A percentile compares a stretch with the other conserved stretches of the same genome.
Evolutionary conservation across 495 filamentous ascomycete genomes (phyloP).

Genomic region (Aspergillus ostianus): DNA sequence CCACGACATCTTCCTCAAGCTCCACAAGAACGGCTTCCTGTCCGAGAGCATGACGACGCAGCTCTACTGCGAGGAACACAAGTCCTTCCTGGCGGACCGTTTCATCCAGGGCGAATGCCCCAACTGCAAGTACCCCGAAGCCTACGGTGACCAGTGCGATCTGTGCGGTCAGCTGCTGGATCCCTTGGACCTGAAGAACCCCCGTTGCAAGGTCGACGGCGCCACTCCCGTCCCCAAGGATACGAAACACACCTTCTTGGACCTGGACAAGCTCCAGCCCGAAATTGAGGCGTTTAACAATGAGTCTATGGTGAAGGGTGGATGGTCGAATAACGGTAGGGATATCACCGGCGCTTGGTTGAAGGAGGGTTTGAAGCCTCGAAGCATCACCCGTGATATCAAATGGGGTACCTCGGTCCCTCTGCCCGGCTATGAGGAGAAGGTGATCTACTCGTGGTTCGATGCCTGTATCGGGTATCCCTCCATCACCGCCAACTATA

Average conservation of each 20-base stretch:
- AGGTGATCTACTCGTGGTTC: slow-evolving; percentile 98
- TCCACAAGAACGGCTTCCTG: slow-evolving; percentile 78
- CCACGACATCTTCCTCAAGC: slow-evolving; percentile 77
- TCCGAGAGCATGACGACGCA: slow-evolving; percentile 75
- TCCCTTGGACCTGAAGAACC: slow-evolving; percentile 59
- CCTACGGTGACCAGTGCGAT: slow-evolving; percentile 85
- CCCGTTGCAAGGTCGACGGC: slow-evolving; percentile 78
- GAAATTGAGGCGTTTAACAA: slow-evolving; percentile 70
- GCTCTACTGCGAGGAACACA: slow-evolving; percentile 82
- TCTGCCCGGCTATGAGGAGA: slow-evolving; percentile 62
- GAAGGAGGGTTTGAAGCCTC: slow-evolving; percentile 74
- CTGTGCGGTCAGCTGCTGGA: slow-evolving; percentile 80
- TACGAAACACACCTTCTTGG: slow-evolving; percentile 73
- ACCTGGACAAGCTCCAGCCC: slow-evolving; percentile 74
- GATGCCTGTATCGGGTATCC: slow-evolving; percentile 96
- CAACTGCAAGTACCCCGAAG: slow-evolving; percentile 75
- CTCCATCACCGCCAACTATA: slow-evolving; percentile 93
- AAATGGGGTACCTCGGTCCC: slow-evolving; percentile 83
- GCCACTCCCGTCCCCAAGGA: slow-evolving; percentile 69
- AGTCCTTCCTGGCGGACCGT: slow-evolving; percentile 85
- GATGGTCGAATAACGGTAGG: slow-evolving; percentile 75
- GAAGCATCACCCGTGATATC: slow-evolving; percentile 89
- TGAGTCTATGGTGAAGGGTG: slow-evolving; percentile 55
- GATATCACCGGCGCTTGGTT: slow-evolving; percentile 76
- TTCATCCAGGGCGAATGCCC: slow-evolving; percentile 91